Evolutionary conservation across 192 early-diverging fungal genomes (phyloP), one percentile per base, ranked within the genome.

Genomic region (Mortierella antarctica): DNA sequence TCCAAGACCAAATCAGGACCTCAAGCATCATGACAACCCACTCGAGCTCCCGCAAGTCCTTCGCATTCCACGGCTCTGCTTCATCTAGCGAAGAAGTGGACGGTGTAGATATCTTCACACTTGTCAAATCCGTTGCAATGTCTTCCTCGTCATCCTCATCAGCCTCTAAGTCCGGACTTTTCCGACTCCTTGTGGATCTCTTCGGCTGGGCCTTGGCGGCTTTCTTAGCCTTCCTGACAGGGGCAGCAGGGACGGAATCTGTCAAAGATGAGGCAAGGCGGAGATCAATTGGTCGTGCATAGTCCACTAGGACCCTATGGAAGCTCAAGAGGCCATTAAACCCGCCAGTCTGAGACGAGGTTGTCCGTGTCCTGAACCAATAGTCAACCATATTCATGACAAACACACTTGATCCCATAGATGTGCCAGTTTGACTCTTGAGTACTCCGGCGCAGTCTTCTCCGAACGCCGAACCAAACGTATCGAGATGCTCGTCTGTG

Each of bases 21-120:
- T 80, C 77, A 5, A 55, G 62, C 77, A 80, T 80, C 70, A 72
- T 80, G 21, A 80, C 77, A 1, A 45, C 61, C 70, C 70, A 68
- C 23, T 80, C 77, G 7, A 80, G 11, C 17, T 72, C 65, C 49
- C 68, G 65, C 49, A 80, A 11, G 31, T 80, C 70, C 23, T 72
- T 58, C 8, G 77, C 59, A 31, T 72, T 71, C 77, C 77, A 80
- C 13, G 54, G 54, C 41, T 63, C 69, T n/a, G 31, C 2, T n/a
- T 10, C 44, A 5, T 21, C 41, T 31, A 3, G 31, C 31, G 31
- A 31, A 31, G 31, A 31, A 31, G 3, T 3, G 31, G 31, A 31
- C 31, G 31, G 1, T 2, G 31, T 3, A 31, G 3, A 31, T 31
- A 31, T 31, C 31, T 31, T 31, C 31, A 31, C 31, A 31, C 31